These are phyloP conservation scores for Xanthoceras sorbifolium DNA, from an alignment of 345 rosid genomes.

Conservation along the genomic window DNA sequence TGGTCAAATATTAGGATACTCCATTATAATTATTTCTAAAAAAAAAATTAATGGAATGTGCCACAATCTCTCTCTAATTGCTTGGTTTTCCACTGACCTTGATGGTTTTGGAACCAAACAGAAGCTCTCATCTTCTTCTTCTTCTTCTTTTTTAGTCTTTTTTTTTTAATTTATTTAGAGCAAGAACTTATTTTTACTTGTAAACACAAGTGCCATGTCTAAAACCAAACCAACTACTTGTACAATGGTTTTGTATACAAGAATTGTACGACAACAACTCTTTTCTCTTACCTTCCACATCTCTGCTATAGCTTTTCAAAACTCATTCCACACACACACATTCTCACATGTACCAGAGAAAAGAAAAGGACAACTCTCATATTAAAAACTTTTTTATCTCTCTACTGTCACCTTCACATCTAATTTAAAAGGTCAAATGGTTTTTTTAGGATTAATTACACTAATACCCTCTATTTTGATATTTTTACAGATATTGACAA, in stretches of 20 bases:
- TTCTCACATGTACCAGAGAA: slow-evolving; percentile 30
- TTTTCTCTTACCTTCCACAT: slow-evolving; percentile 25
- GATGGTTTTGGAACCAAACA: slow-evolving; percentile 89
- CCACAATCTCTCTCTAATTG: no score
- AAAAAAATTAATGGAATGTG: no score
- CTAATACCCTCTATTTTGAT: no score
- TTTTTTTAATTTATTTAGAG: neutral
- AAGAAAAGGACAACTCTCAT: slow-evolving; percentile 14
- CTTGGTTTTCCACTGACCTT: no score
- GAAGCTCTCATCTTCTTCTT: slow-evolving; percentile 27
- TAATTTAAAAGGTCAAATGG: no score
- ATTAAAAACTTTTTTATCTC: no score
- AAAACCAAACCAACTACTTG: no score
- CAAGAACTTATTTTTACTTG: slow-evolving; percentile 23
- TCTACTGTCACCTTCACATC: no score
- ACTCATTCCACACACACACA: slow-evolving; percentile 28
- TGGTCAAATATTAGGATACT: no score
- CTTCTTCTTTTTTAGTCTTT: neutral
- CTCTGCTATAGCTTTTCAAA: slow-evolving; percentile 33
- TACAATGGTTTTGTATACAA: slow-evolving; percentile 28
- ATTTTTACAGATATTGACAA: no score
- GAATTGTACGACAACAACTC: slow-evolving; percentile 25
- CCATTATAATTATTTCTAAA: no score
- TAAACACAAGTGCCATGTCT: slow-evolving; percentile 25
- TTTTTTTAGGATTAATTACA: no score